Base-by-base conservation (phyloP, 75 land plant species). In the Pseudotsuga menziesii region DNA sequence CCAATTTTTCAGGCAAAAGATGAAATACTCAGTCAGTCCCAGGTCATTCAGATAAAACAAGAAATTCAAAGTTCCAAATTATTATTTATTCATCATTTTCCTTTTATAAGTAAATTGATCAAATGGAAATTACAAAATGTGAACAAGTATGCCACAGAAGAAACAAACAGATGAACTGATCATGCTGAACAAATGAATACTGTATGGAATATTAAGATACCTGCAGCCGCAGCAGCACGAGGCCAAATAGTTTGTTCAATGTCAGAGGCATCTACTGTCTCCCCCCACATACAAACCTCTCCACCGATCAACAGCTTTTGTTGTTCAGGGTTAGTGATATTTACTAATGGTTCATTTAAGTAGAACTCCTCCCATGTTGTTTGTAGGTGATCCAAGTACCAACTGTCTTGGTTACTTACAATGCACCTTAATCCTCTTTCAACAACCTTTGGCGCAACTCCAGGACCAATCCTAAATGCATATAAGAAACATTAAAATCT, bases 281-380 rank as follows among this genome's bases (percentile, higher is more conserved):
- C 98, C n/a, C 93, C 98, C 98, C 98, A 94, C 95, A 92, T 85
- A 85, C 98, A 92, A 19, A 94, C 98, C 75, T 94, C 98, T 20
- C 98, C 98, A 15, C 98, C 98, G 56, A 94, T 73, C 12, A 94
- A 86, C 54, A 94, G 80, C 48, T 80, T 76, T 54, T 90, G 93
- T 58, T 94, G 87, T 1, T 74, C 66, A 13, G 84, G 80, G 8
- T 85, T 66, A 1, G 80, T 80, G 66, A 94, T 87, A 81, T 84
- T 80, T 57, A 75, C 73, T 23, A 90, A 86, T 14, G 98, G 98
- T 70, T 94, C 98, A 48, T 91, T 92, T 48, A 74, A 25, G 74
- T 94, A 94, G 76, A 94, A 92, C 19, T 77, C 81, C 58, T 92
- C 77, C 98, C 98, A 94, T 48, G 83, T 72, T 25, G 86, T 80